Conservation (phyloP, 352 stramenopile species). For the Pythium monospermum region DNA sequence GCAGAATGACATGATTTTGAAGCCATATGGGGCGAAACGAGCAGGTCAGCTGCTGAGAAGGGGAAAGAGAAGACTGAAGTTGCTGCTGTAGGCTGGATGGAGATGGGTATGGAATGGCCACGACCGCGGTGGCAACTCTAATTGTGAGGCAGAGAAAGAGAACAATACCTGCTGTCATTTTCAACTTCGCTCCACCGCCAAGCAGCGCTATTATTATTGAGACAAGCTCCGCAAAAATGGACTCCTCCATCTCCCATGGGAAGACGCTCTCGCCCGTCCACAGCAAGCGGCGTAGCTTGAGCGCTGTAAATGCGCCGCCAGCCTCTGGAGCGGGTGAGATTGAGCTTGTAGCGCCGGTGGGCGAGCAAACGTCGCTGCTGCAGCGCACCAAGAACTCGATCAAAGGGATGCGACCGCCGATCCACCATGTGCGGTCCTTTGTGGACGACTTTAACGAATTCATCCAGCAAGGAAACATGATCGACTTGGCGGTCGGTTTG, state of each 20-base stretch:
- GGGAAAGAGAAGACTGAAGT: neutral
- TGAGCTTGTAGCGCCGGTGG: neutral
- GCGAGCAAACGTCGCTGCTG: conserved; percentile 14
- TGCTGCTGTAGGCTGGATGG: neutral
- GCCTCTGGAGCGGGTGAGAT: neutral
- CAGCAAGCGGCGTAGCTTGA: conserved; percentile 2
- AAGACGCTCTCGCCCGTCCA: neutral
- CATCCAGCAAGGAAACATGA: conserved; percentile 70
- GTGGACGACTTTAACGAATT: conserved; percentile 66
- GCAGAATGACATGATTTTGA: conserved; percentile 3
- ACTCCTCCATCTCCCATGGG: no score
- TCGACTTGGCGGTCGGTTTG: conserved; percentile 63
- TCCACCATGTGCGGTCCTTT: conserved; percentile 29
- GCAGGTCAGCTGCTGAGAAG: neutral
- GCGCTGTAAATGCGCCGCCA: neutral
- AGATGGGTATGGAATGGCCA: conserved; percentile 13
- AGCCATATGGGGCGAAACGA: conserved; percentile 7
- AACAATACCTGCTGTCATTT: no score
- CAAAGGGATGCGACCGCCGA: conserved; percentile 16
- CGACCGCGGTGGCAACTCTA: no score
- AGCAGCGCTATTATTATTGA: no score
- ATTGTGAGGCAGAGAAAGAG: no score
- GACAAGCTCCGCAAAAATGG: no score
- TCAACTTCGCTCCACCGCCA: no score
- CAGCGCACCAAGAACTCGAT: conserved; percentile 10